Base-by-base conservation (phyloP, 2,329 filamentous ascomycete species). In the Raffaelea arxii region DNA sequence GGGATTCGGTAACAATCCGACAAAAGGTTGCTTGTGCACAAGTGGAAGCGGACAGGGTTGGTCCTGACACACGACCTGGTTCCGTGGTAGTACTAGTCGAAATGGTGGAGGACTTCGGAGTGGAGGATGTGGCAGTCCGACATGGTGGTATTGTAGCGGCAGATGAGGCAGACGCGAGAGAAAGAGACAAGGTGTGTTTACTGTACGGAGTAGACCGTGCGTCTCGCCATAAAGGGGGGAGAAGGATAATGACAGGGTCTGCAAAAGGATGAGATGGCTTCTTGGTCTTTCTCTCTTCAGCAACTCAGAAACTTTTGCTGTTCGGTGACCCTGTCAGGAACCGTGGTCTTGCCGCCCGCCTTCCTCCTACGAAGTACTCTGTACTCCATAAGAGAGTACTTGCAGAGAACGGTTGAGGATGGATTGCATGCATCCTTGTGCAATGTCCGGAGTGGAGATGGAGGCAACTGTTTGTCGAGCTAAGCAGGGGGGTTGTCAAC, bases 21-120 rank as follows among this genome's bases (percentile, higher is more conserved):
- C 44, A 45, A 53, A 51, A n/a, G n/a, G n/a, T n/a, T n/a, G n/a
- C n/a, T n/a, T n/a, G n/a, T n/a, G n/a, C n/a, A n/a, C n/a, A n/a
- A 46, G 56, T 59, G 55, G 57, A 56, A 51, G 57, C 53, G 51
- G 58, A 58, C 59, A 62, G 59, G 56, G 57, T 55, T 55, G 53
- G 52, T 48, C 58, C 59, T 62, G 64, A 66, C 54, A 65, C 64
- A 59, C 52, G 50, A 48, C 56, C 61, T 57, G 55, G 58, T 53
- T 51, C 53, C 38, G 49, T 46, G 51, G 50, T 47, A 35, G 49
- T 43, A 51, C 52, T 50, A 46, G 46, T 44, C 45, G 48, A 39
- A 21, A 25, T 21, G 18, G 38, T 38, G 25, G 27, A 32, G 40
- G 39, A 14, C 5, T 18, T 10, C 10, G 7, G 16, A 19, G 40